Evolutionary conservation across 305 asterid genomes (phyloP), one percentile per base, ranked within the genome.

Genomic region (Fraxinus platypoda): DNA sequence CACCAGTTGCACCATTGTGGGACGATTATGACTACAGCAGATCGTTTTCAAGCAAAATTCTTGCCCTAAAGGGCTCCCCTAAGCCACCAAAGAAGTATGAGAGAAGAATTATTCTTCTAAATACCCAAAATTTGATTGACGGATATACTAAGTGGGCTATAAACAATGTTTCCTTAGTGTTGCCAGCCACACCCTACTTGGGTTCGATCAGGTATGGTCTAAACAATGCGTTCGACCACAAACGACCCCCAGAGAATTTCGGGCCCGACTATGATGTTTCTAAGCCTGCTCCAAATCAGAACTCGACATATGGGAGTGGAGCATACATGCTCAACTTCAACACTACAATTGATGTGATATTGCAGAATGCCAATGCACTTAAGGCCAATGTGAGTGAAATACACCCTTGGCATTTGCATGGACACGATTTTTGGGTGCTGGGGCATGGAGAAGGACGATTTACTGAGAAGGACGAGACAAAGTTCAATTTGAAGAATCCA

Each of bases 381-480:
- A 84, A 30, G 54, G 85, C 74, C 2, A 88, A 88, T 8, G 91
- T 83, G 2, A 93, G 98, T 59, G 98, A 95, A 68, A 91, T 87
- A 33, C 98, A 93, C 85, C 98, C 98, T 4, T 95, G 98, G 97
- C 97, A 95, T 72, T 54, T 93, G 80, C 98, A 93, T 21, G 98
- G 98, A 7, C 98, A 94, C 15, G 93, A 91, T 49, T 94, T 94
- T 35, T 94, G 97, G 98, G 90, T 94, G n/a, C 74, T 94, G 3
- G 97, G 94, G 0, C 90, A 91, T n/a, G 98, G 98, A 19, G 96
- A 90, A 43, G 97, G 97, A 15, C 87, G 78, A 78, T 93, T 92
- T 19, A 78, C 9, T 0, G 77, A 82, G 30, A 33, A 62, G 46
- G 92, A 95, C 2, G 93, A 34, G 85, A 34, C 11, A 43, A 81